Evolutionary conservation across 805 yeast genomes (phyloP).

Genomic region (Lachancea waltii): DNA sequence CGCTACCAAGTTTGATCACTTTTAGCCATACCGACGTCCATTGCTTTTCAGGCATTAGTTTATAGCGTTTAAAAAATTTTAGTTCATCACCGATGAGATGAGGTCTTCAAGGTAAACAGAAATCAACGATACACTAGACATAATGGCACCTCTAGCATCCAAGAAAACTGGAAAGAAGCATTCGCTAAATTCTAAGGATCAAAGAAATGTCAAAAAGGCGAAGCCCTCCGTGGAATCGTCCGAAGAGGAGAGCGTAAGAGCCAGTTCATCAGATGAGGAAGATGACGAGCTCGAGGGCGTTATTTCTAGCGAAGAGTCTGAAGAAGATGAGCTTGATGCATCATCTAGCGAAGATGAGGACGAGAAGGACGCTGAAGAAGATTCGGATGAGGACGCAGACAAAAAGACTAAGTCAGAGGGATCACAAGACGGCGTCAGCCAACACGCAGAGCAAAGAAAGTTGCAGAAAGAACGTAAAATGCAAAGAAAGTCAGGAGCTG

Average conservation of each 20-base stretch:
- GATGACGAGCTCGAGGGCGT: constrained; percentile 7
- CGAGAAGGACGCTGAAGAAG: constrained; percentile 27
- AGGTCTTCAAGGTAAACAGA: constrained; percentile 3
- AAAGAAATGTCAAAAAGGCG: constrained; percentile 26
- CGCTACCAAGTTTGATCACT: no score
- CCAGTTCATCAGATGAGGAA: constrained; percentile 5
- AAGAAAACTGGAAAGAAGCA: constrained; percentile 12
- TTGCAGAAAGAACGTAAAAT: constrained; percentile 75
- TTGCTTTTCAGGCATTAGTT: not conserved
- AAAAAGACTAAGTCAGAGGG: constrained; percentile 28
- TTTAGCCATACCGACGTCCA: not conserved
- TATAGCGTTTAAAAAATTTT: constrained; percentile 5
- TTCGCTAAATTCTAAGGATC: constrained; percentile 11
- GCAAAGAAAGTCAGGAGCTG: constrained; percentile 78
- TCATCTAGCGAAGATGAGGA: constrained; percentile 22
- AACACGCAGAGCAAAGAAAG: constrained; percentile 78
- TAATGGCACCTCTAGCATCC: constrained; percentile 18
- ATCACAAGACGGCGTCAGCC: constrained; percentile 50
- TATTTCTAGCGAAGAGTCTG: constrained; percentile 14
- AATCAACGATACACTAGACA: not conserved
- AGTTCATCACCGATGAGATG: constrained; percentile 10
- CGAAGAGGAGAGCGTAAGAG: constrained; percentile 11
- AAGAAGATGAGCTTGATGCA: constrained; percentile 7
- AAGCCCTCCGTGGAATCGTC: constrained; percentile 31
- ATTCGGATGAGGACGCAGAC: constrained; percentile 27